phyloP scores from a whole-genome alignment of 116 monocot genomes.

The Trichopus zeylanicus region DNA sequence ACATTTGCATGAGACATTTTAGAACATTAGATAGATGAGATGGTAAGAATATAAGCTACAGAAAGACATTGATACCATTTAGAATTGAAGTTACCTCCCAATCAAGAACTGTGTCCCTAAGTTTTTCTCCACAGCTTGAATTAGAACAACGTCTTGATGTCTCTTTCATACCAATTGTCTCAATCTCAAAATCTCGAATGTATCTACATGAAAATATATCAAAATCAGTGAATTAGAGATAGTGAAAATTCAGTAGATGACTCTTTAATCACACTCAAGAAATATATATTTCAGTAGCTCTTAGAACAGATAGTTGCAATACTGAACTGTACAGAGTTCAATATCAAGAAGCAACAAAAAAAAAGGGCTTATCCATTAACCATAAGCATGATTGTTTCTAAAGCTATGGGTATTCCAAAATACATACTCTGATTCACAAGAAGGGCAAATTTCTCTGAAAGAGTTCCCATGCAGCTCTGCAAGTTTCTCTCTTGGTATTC shows the following conservation, averaged over 20 bases:
- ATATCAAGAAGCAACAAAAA: not conserved
- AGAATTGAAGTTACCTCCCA: constrained; percentile 65
- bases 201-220: constrained; percentile 44
- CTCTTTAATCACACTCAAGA: not conserved
- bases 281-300: not conserved
- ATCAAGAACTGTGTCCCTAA: constrained; percentile 95
- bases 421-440: constrained; percentile 81
- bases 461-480: constrained; percentile 99
- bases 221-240: not conserved
- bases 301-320: not conserved
- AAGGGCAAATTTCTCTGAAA: constrained; percentile 86
- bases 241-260: not conserved
- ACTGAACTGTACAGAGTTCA: not conserved
- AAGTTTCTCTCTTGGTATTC: constrained; percentile 94
- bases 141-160: constrained; percentile 87
- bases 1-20: too few relatives aligned
- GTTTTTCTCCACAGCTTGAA: constrained; percentile 59
- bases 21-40: too few relatives aligned
- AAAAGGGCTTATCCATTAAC: too few relatives aligned
- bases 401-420: too few relatives aligned
- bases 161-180: constrained; percentile 96
- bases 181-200: constrained; percentile 98
- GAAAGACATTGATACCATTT: not conserved
- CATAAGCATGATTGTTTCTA: too few relatives aligned
- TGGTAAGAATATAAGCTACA: not conserved